Evolutionary conservation across 2,329 filamentous ascomycete genomes (phyloP).

Genomic region (Fusarium setosum): DNA sequence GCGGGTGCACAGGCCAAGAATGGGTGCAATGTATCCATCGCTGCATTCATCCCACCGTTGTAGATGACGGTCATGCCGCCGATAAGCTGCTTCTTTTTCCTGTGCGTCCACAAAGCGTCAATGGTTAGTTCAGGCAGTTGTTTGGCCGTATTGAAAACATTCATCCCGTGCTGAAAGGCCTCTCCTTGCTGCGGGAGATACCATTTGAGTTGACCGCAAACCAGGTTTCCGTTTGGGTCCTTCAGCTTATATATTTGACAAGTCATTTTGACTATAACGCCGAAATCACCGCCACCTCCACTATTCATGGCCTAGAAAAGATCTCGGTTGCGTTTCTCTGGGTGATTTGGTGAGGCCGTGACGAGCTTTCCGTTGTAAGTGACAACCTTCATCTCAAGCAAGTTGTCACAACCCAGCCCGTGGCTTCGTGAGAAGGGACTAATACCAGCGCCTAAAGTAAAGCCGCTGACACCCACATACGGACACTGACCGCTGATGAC

Average conservation of each 20-base stretch:
- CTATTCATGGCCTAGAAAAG: constrained; percentile 56
- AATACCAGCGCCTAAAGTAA: constrained; percentile 50
- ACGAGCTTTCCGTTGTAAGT: neutral
- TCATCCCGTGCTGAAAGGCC: neutral
- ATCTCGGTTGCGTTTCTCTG: constrained; percentile 9
- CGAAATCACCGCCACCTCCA: constrained; percentile 54
- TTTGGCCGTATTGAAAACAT: neutral
- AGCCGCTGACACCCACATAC: constrained; percentile 53
- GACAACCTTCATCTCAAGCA: constrained; percentile 8
- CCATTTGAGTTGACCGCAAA: constrained; percentile 1
- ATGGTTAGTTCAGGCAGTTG: constrained; percentile 2
- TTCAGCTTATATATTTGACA: neutral
- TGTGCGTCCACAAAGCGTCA: constrained; percentile 2
- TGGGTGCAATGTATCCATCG: neutral
- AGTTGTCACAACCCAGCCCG: constrained; percentile 18
- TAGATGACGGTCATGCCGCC: constrained; percentile 7
- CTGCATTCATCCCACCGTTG: neutral
- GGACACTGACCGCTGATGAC: constrained; percentile 49
- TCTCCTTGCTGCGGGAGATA: constrained; percentile 2
- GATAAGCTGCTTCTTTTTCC: neutral
- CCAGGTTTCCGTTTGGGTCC: neutral
- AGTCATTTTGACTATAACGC: constrained; percentile 45
- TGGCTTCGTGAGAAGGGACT: constrained; percentile 47
- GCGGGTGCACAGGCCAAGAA: neutral
- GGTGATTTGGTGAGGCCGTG: constrained; percentile 14